phyloP scores from a whole-genome alignment of 2,329 filamentous ascomycete genomes.

The Fusarium sambucinum region DNA sequence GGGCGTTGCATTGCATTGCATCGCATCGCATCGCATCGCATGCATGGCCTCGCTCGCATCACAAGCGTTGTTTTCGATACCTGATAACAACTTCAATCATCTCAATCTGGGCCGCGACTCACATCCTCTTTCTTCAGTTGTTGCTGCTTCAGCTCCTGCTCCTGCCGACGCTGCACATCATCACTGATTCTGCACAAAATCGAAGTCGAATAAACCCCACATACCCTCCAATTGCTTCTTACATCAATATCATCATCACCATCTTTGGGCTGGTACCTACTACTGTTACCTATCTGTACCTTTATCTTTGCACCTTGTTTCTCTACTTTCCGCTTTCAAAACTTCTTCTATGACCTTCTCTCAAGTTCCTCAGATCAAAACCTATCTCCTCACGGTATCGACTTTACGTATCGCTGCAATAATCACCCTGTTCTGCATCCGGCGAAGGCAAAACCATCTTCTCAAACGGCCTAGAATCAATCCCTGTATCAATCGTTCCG shows the following conservation, averaged over 20 bases:
- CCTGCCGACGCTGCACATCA: constrained; percentile 30
- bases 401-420: constrained; percentile 26
- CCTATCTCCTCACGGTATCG: constrained; percentile 33
- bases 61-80: constrained; percentile 28
- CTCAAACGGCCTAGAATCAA: constrained; percentile 39
- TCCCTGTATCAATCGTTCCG: constrained; percentile 36
- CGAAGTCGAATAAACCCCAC: constrained; percentile 27
- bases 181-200: constrained; percentile 30
- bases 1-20: constrained; percentile 5
- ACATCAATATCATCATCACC: constrained; percentile 9
- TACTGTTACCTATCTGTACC: background rate
- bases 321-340: constrained; percentile 32
- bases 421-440: constrained; percentile 34
- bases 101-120: constrained; percentile 13
- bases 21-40: background rate
- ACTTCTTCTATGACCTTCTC: constrained; percentile 30
- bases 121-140: constrained; percentile 9
- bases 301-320: background rate
- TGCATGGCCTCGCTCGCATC: constrained; percentile 16
- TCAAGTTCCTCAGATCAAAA: constrained; percentile 35
- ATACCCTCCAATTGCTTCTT: constrained; percentile 30
- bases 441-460: constrained; percentile 35
- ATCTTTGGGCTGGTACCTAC: background rate
- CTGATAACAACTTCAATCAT: constrained; percentile 29
- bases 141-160: constrained; percentile 10